A percentile compares a stretch with the other conserved stretches of the same genome.
Evolutionary conservation across 257 asterid genomes (phyloP).

Genomic region (Cruciata laevipes): DNA sequence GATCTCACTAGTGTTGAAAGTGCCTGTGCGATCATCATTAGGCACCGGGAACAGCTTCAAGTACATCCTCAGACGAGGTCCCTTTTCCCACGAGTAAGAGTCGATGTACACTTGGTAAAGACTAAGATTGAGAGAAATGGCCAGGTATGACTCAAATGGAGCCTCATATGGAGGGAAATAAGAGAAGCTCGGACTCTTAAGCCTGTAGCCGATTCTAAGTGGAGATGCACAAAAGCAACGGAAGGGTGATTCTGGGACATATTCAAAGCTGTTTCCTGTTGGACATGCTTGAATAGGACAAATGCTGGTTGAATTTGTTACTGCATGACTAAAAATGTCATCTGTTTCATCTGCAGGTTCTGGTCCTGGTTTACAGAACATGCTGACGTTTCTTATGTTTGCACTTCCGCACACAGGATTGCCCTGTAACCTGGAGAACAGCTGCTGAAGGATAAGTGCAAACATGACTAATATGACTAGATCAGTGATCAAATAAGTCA

Average conservation of each 20-base stretch:
- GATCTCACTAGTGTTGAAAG: conserved; percentile 37
- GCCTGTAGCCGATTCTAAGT: conserved; percentile 39
- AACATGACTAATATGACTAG: not conserved
- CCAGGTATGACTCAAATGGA: conserved; percentile 25
- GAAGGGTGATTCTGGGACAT: conserved; percentile 32
- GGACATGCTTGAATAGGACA: conserved; percentile 40
- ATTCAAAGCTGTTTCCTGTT: conserved; percentile 33
- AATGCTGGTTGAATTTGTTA: conserved; percentile 11
- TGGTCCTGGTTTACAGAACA: conserved; percentile 27
- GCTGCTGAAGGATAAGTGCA: conserved; percentile 13
- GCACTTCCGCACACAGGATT: conserved; percentile 36
- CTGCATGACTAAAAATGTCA: conserved; percentile 8
- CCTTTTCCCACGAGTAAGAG: conserved; percentile 38
- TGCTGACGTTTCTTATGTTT: conserved; percentile 24
- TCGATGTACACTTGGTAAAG: conserved; percentile 33
- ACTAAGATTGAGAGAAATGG: conserved; percentile 26
- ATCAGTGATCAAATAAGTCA: not conserved
- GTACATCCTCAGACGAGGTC: conserved; percentile 45
- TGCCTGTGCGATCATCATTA: conserved; percentile 16
- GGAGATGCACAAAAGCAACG: conserved; percentile 51
- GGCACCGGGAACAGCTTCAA: conserved; percentile 39
- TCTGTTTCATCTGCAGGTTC: conserved; percentile 23
- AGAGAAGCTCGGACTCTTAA: conserved; percentile 47
- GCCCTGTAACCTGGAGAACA: conserved; percentile 29
- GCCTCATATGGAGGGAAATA: conserved; percentile 32